These are phyloP conservation scores for Pythium rhizo-oryzae DNA, from an alignment of 352 stramenopile species.

Conservation along the genomic window DNA sequence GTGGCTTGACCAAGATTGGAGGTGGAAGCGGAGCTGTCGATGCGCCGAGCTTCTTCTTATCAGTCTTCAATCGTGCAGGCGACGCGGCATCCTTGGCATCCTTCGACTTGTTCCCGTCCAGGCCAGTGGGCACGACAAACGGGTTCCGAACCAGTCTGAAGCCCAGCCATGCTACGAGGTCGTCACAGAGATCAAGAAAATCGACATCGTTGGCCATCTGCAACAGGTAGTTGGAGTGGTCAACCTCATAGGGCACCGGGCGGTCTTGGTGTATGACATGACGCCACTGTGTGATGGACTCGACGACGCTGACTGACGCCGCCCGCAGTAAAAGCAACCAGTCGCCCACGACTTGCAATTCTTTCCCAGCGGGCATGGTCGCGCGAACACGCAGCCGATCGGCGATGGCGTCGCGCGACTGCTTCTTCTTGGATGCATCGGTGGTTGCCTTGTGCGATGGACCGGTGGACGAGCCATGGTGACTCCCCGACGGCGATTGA, in stretches of 20 bases:
- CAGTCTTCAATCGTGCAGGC: not conserved
- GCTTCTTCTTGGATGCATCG: constrained; percentile 27
- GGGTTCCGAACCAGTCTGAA: constrained; percentile 59
- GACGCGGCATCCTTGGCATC: too few species aligned
- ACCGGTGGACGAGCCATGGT: not conserved
- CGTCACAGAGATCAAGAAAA: constrained; percentile 43
- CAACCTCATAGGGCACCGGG: constrained; percentile 41
- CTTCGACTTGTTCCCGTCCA: constrained; percentile 27
- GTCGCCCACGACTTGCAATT: constrained; percentile 60
- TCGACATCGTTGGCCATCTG: constrained; percentile 56
- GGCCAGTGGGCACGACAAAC: constrained; percentile 42
- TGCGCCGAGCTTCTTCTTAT: not conserved
- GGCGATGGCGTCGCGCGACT: constrained; percentile 21
- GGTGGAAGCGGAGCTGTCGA: constrained; percentile 19
- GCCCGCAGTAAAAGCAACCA: constrained; percentile 51
- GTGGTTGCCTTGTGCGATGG: constrained; percentile 3
- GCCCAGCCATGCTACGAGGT: constrained; percentile 55
- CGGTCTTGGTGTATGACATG: constrained; percentile 36
- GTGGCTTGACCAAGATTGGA: constrained; percentile 39
- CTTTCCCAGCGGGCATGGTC: constrained; percentile 38
- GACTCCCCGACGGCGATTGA: not conserved
- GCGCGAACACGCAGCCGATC: constrained; percentile 22
- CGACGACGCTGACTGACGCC: constrained; percentile 61
- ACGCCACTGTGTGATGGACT: constrained; percentile 48
- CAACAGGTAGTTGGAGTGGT: constrained; percentile 53